phyloP scores from a whole-genome alignment of 2,329 filamentous ascomycete species.

The Penicillium sp. region DNA sequence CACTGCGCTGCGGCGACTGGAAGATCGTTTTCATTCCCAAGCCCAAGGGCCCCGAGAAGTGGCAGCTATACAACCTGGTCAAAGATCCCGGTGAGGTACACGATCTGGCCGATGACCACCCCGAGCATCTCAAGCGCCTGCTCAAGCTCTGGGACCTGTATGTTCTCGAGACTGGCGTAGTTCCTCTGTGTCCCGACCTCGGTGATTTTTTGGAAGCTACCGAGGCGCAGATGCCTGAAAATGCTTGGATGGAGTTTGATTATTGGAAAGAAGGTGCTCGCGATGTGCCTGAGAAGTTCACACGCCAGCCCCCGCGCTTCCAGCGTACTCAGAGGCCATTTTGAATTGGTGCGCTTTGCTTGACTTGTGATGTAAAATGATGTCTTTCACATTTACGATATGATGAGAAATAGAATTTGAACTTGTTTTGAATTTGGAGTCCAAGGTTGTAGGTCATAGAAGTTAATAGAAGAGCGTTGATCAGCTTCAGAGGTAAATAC shows the following conservation, averaged over 20 bases:
- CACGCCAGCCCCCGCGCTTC: conserved; percentile 32
- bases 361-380: conserved; percentile 2
- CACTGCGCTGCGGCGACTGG: conserved; percentile 54
- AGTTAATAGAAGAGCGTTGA: too few relatives aligned
- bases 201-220: conserved; percentile 57
- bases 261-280: conserved; percentile 57
- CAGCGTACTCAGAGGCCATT: conserved; percentile 36
- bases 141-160: conserved; percentile 56
- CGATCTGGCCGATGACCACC: conserved; percentile 42
- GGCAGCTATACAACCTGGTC: conserved; percentile 55
- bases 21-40: conserved; percentile 57
- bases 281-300: conserved; percentile 47
- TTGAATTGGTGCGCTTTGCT: conserved; percentile 4
- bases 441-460: too few relatives aligned
- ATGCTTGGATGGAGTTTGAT: conserved; percentile 63
- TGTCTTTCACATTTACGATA: conserved; percentile 1
- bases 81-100: conserved; percentile 51
- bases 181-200: conserved; percentile 56
- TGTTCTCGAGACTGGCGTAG: conserved; percentile 56
- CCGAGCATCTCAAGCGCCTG: conserved; percentile 47
- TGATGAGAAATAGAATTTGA: conserved; percentile 5
- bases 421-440: too few relatives aligned
- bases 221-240: conserved; percentile 62
- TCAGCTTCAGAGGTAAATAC: too few relatives aligned
- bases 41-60: conserved; percentile 52